These are phyloP conservation scores for Paramecium tetraurelia DNA, from an alignment of 73 alveolate genomes.

Conservation along the genomic window DNA sequence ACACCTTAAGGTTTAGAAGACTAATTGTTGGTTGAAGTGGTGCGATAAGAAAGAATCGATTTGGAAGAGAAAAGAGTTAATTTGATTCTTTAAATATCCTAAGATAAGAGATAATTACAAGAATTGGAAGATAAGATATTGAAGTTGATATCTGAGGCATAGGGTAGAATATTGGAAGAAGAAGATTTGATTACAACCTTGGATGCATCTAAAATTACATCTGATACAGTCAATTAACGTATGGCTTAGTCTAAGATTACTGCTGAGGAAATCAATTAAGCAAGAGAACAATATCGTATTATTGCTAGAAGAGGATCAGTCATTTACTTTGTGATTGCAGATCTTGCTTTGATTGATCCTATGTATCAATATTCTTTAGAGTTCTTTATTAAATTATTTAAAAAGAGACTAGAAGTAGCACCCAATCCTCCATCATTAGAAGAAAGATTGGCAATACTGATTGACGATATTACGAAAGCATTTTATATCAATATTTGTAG, in stretches of 20 bases:
- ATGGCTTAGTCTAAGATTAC: constrained; percentile 97
- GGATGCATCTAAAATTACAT: constrained; percentile 92
- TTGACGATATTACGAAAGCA: constrained; percentile 94
- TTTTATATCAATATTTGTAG: constrained; percentile 98
- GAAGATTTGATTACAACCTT: constrained; percentile 97
- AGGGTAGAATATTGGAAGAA: constrained; percentile 96
- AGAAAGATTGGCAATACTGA: constrained; percentile 84
- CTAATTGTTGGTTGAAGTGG: constrained; percentile 98
- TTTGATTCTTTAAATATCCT: constrained; percentile 92
- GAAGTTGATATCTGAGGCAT: constrained; percentile 96
- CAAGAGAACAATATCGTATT: constrained; percentile 91
- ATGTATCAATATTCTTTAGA: constrained; percentile 99
- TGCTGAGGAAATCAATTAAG: constrained; percentile 91
- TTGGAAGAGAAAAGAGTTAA: constrained; percentile 96
- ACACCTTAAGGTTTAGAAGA: constrained; percentile 99
- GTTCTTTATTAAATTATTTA: constrained; percentile 96
- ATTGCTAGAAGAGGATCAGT: constrained; percentile 98
- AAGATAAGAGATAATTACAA: constrained; percentile 93
- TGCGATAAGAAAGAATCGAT: constrained; percentile 97
- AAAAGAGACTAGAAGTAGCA: constrained; percentile 95
- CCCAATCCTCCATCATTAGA: constrained; percentile 84
- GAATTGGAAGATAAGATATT: constrained; percentile 88
- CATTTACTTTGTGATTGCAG: constrained; percentile 97
- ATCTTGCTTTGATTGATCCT: constrained; percentile 93
- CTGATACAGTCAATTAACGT: constrained; percentile 91